Base-by-base conservation (phyloP, 148 eudicot species). In the Euryodendron excelsum region DNA sequence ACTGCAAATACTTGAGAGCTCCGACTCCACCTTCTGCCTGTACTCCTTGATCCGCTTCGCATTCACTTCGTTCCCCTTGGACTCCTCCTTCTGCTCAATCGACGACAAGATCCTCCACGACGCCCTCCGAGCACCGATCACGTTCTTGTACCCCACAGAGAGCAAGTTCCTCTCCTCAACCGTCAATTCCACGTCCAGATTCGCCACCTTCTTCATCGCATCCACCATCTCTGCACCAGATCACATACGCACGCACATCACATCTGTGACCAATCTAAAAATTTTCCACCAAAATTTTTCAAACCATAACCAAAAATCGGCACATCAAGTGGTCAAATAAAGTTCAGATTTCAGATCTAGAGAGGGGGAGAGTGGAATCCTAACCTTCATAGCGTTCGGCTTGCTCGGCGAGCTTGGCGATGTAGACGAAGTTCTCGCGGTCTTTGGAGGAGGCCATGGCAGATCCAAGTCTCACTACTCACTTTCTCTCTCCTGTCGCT, bases 101-200 rank as follows among this genome's bases (percentile, higher is more conserved):
- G 86, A 83, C 14, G 83, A 83, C 71, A 83, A 77, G 52, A 83
- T 83, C 77, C 86, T 80, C 86, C 86, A 83, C 18, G 86, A 73
- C 6, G 86, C 86, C 52, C 86, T 76, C 72, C 86, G 82, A 10
- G 86, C 55, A 13, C 86, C 86, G 10, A 83, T 75, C 83, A 83
- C 86, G 45, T 83, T 83, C 83, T 83, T 83, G 60, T 83, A 83
- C 21, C 86, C 86, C 44, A 83, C 86, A 30, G 86, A 83, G 28
- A 83, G 83, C 83, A 83, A 72, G 72, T 83, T 83, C 69, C 86
- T 72, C 75, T 83, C 86, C 47, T 83, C 86, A 64, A 83, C 64
- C 14, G 86, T 80, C 83, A 83, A 74, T 65, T 83, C 86, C 36
- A 76, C 80, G 50, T 83, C 80, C 59, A 83, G 80, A 67, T 69